A percentile compares a stretch with the other conserved stretches of the same genome.
phyloP scores from a whole-genome alignment of 768 basidiomycete species.

The Xerocomus brunneocitrinus region DNA sequence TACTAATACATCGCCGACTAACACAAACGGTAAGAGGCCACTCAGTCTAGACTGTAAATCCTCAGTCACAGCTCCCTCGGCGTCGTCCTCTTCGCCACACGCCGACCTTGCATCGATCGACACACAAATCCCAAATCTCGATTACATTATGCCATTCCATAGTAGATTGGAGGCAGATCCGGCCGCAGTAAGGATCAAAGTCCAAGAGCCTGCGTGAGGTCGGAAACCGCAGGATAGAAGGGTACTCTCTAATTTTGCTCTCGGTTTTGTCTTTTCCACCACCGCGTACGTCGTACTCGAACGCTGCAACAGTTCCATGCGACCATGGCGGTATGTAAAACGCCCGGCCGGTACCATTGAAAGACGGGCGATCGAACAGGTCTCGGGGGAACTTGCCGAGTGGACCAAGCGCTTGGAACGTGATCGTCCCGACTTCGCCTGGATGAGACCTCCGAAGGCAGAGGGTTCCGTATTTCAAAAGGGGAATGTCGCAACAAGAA shows the following conservation, averaged over 20 bases:
- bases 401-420: constrained; percentile 1
- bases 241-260: background rate
- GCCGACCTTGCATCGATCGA: background rate
- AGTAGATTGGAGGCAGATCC: constrained; percentile 8
- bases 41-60: too few species aligned
- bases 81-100: background rate
- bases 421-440: constrained; percentile 5
- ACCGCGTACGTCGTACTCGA: constrained; percentile 13
- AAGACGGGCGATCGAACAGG: constrained; percentile 10
- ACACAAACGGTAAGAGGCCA: too few species aligned
- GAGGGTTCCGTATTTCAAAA: constrained; percentile 6
- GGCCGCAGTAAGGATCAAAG: constrained; percentile 19
- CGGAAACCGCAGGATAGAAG: background rate
- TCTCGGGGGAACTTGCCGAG: background rate
- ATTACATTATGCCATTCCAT: constrained; percentile 1
- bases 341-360: constrained; percentile 9
- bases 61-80: too few species aligned
- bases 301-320: background rate
- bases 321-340: background rate
- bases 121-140: constrained; percentile 10
- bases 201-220: constrained; percentile 1
- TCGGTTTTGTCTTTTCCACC: too few species aligned
- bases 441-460: background rate
- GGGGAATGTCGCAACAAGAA: background rate
- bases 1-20: too few species aligned